Percentiles rank a stretch among this genome's conserved stretches.
Conservation (phyloP, 2,329 filamentous ascomycete species). For the Tolypocladium tundrense region DNA sequence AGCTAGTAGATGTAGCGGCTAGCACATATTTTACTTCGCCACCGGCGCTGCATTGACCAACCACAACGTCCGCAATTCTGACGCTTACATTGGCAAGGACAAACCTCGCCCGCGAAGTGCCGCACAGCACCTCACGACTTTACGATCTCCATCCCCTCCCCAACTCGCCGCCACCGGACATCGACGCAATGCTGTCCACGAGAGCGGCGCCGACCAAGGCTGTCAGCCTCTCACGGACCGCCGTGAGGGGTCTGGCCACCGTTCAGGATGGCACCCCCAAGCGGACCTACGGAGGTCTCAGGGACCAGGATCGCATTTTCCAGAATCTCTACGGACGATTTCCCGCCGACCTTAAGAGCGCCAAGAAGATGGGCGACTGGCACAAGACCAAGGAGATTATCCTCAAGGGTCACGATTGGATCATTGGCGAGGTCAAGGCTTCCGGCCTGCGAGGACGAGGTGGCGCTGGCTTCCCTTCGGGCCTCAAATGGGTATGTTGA, state of each 20-base stretch:
- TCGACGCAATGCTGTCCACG: constrained; percentile 33
- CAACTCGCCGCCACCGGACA: constrained; percentile 15
- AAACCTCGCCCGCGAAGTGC: constrained; percentile 23
- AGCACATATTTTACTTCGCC: constrained; percentile 19
- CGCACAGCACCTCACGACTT: constrained; percentile 20
- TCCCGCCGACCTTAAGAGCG: constrained; percentile 82
- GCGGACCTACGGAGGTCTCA: constrained; percentile 73
- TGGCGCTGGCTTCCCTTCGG: constrained; percentile 95
- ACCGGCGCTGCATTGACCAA: constrained; percentile 26
- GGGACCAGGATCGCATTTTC: constrained; percentile 97
- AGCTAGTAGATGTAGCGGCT: constrained; percentile 7
- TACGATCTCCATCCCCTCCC: constrained; percentile 13
- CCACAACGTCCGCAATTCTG: constrained; percentile 27
- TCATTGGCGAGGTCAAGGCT: constrained; percentile 94
- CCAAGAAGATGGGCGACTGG: constrained; percentile 98
- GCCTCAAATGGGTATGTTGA: constrained; percentile 87
- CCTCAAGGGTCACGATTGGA: constrained; percentile 95
- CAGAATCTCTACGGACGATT: constrained; percentile 95
- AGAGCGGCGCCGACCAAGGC: constrained; percentile 29
- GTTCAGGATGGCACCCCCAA: constrained; percentile 64
- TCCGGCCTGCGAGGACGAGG: constrained; percentile 92
- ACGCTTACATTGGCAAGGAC: constrained; percentile 17
- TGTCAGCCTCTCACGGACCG: constrained; percentile 30
- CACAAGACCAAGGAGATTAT: constrained; percentile 99
- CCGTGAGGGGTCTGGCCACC: constrained; percentile 65